A percentile compares a stretch with the other conserved stretches of the same genome.
phyloP scores from a whole-genome alignment of 768 basidiomycete species.

The Amyloporia xantha region DNA sequence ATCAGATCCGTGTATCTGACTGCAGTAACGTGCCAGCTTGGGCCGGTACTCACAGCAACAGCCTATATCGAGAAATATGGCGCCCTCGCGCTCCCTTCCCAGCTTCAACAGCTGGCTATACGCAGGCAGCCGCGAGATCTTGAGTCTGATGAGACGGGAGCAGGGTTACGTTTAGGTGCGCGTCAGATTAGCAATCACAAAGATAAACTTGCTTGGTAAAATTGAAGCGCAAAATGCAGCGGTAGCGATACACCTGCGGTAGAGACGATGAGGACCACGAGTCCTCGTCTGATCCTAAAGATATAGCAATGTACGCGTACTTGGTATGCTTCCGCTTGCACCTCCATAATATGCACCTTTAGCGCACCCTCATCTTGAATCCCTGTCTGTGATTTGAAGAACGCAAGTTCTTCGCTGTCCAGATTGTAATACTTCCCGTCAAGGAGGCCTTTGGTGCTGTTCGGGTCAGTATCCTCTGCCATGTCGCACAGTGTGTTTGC shows the following conservation, averaged over 20 bases:
- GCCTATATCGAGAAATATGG: constrained; percentile 35
- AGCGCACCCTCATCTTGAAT: constrained; percentile 7
- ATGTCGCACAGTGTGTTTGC: no score
- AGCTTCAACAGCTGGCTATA: constrained; percentile 23
- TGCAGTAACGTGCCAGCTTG: neutral
- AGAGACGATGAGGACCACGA: neutral
- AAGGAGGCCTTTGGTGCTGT: neutral
- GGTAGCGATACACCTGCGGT: neutral
- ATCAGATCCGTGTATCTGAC: no score
- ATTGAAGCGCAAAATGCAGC: neutral
- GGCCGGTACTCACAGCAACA: constrained; percentile 29
- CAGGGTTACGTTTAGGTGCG: neutral
- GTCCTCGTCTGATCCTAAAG: neutral
- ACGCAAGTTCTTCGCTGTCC: constrained; percentile 6
- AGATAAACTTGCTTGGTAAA: neutral
- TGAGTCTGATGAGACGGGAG: neutral
- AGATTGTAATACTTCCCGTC: constrained; percentile 1
- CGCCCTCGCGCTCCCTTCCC: constrained; percentile 27
- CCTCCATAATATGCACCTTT: constrained; percentile 16
- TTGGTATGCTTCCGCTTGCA: constrained; percentile 19
- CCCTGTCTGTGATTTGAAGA: constrained; percentile 7
- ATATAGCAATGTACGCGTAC: constrained; percentile 5
- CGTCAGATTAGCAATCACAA: neutral
- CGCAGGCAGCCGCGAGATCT: neutral
- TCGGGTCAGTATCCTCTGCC: no score